These are phyloP conservation scores for Didymella glomerata DNA, from an alignment of 2,329 filamentous ascomycete species.

Conservation along the genomic window DNA sequence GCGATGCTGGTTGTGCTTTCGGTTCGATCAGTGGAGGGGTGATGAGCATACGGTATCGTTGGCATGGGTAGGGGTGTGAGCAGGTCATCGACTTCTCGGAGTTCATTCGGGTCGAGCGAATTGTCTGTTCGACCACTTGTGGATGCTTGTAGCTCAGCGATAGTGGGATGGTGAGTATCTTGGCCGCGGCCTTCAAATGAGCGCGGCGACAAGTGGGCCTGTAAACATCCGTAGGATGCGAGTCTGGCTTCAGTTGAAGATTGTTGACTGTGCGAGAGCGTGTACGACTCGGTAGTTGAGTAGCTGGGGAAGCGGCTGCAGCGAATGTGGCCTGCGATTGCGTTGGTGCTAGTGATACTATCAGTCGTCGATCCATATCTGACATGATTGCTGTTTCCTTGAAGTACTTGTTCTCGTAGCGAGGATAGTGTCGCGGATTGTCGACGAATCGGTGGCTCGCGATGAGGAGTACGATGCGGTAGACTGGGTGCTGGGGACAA, in stretches of 20 bases:
- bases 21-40: background rate
- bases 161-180: background rate
- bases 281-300: background rate
- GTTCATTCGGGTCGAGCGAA: background rate
- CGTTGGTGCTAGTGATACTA: background rate
- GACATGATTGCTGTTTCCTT: background rate
- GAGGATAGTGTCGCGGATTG: background rate
- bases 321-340: background rate
- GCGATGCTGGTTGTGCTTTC: constrained; percentile 1
- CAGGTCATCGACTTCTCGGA: background rate
- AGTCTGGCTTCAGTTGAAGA: background rate
- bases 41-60: background rate
- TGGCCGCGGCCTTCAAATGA: background rate
- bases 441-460: background rate
- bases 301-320: background rate
- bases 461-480: background rate
- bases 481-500: background rate
- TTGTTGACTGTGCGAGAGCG: background rate
- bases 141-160: background rate
- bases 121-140: background rate
- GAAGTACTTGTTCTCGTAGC: background rate
- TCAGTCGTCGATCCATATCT: background rate
- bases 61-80: background rate
- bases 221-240: background rate
- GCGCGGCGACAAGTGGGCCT: background rate